Conservation (phyloP, 495 filamentous ascomycete species). For the Neurospora pannonica region DNA sequence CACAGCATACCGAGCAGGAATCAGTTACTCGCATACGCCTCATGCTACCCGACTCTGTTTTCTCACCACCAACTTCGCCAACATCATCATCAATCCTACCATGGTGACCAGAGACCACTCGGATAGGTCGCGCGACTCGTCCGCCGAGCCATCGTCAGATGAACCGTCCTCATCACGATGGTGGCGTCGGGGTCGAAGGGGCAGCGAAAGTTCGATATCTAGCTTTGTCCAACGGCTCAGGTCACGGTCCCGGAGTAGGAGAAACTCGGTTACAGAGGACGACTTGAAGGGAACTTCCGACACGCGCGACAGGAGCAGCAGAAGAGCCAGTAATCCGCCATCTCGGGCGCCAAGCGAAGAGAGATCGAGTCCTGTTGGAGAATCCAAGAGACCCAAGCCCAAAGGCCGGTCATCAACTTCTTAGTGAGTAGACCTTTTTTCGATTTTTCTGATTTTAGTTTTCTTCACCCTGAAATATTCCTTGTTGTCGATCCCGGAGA, state of each 20-base stretch:
- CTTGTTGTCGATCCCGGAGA: neutral
- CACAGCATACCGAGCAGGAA: neutral
- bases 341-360: neutral
- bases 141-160: neutral
- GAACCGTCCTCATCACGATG: neutral
- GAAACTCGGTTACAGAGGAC: neutral
- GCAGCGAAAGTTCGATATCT: neutral
- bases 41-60: neutral
- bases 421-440: slow-evolving; percentile 8
- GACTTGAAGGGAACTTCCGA: neutral
- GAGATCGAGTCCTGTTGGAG: neutral
- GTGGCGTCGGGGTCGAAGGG: neutral
- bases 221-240: neutral
- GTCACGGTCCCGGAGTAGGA: neutral
- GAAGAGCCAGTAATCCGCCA: neutral
- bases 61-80: neutral
- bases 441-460: neutral
- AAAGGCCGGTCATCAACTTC: slow-evolving; percentile 8
- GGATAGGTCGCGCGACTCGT: neutral
- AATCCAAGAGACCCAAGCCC: slow-evolving; percentile 3
- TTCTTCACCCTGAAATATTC: neutral
- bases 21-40: neutral
- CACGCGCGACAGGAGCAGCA: neutral
- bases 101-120: neutral
- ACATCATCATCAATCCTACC: neutral